Conservation (phyloP, 225 moss, liverwort and hornwort genomes). For the Bryum argenteum region DNA sequence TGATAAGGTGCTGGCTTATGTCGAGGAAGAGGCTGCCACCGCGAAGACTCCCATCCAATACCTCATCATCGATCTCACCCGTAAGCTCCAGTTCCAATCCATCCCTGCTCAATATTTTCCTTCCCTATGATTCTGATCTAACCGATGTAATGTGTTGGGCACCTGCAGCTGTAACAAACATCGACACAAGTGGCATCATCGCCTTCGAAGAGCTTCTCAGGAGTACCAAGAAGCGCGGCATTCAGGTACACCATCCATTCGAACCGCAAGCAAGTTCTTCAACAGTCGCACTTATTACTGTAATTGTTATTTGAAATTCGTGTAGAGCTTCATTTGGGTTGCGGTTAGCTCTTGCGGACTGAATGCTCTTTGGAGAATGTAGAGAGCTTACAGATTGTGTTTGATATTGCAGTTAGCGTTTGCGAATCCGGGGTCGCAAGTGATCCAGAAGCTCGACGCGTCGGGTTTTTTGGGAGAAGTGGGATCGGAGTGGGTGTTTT, state of each 20-base stretch:
- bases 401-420: conserved; percentile 54
- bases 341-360: no score
- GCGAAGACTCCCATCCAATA: conserved; percentile 48
- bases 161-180: conserved; percentile 70
- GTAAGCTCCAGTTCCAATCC: conserved; percentile 29
- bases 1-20: conserved; percentile 56
- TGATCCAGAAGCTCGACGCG: conserved; percentile 47
- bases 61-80: conserved; percentile 56
- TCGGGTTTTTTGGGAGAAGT: conserved; percentile 31
- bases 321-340: no score
- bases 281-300: not conserved
- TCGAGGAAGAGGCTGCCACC: conserved; percentile 32
- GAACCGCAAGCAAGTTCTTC: no score
- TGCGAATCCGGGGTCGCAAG: conserved; percentile 54
- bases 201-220: conserved; percentile 65
- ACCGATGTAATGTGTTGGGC: not conserved
- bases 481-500: conserved; percentile 69
- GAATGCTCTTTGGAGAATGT: no score
- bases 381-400: not conserved
- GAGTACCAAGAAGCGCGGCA: conserved; percentile 45
- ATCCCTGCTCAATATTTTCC: not conserved
- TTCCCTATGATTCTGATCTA: not conserved
- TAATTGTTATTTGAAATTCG: no score
- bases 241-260: conserved; percentile 52
- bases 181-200: conserved; percentile 83